Evolutionary conservation across 768 basidiomycete genomes (phyloP).

Genomic region (Tricholoma furcatifolium): DNA sequence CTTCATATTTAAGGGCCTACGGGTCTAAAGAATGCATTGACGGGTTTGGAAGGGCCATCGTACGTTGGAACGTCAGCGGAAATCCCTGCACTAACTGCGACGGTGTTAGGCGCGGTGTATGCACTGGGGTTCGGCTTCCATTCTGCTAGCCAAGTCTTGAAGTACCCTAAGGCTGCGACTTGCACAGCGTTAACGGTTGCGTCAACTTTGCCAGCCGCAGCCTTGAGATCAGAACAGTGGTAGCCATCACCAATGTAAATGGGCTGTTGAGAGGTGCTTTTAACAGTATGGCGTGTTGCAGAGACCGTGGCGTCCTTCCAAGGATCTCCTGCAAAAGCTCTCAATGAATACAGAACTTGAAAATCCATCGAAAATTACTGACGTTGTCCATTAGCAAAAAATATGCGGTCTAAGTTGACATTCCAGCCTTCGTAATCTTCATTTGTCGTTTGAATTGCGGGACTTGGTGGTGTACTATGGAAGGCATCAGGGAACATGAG

Average conservation of each 20-base stretch:
- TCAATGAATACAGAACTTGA: background rate
- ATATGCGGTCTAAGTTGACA: constrained; percentile 52
- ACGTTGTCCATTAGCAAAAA: constrained; percentile 73
- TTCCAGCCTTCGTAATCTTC: constrained; percentile 60
- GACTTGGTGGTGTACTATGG: constrained; percentile 40
- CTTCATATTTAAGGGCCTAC: constrained; percentile 17
- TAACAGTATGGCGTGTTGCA: constrained; percentile 42
- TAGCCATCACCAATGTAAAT: constrained; percentile 62
- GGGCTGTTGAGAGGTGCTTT: constrained; percentile 52
- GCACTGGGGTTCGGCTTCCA: constrained; percentile 27
- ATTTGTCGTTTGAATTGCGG: constrained; percentile 45
- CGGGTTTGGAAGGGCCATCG: constrained; percentile 22
- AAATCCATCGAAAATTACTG: constrained; percentile 23
- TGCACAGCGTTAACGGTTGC: constrained; percentile 55
- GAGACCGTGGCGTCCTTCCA: constrained; percentile 73
- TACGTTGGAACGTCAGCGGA: background rate
- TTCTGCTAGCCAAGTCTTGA: constrained; percentile 58
- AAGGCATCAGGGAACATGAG: constrained; percentile 65
- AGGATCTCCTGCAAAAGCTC: constrained; percentile 53
- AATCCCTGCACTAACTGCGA: background rate
- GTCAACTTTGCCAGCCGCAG: constrained; percentile 41
- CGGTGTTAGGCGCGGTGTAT: background rate
- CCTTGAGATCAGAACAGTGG: constrained; percentile 62
- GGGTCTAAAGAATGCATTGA: constrained; percentile 34
- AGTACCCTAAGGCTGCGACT: constrained; percentile 45